Evolutionary conservation across 306 rosid genomes (phyloP).

Genomic region (Hippophae rhamnoides): DNA sequence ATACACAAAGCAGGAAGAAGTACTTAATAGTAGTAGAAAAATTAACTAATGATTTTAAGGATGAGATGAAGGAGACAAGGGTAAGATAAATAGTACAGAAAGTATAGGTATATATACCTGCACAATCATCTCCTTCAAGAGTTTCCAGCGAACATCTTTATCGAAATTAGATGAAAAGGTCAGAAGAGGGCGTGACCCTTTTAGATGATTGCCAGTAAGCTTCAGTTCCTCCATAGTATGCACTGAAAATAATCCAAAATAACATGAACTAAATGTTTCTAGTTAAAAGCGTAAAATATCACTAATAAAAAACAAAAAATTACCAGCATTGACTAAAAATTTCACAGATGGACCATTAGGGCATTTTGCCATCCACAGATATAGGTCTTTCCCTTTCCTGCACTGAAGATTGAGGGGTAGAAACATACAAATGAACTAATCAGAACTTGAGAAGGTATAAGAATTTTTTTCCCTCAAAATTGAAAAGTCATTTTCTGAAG

Average conservation of each 20-base stretch:
- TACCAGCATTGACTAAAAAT: slow-evolving; percentile 93
- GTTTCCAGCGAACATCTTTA: slow-evolving; percentile 76
- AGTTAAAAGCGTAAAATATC: neutral
- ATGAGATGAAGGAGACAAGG: slow-evolving; percentile 6
- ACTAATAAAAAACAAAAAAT: slow-evolving; percentile 14
- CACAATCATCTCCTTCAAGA: slow-evolving; percentile 77
- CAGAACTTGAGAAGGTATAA: neutral
- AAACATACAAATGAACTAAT: slow-evolving; percentile 2
- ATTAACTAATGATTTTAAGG: neutral
- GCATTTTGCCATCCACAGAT: slow-evolving; percentile 86
- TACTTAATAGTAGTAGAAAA: neutral
- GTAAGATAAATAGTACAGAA: neutral
- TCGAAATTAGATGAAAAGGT: slow-evolving; percentile 86
- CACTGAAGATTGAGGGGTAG: slow-evolving; percentile 49
- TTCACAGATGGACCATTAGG: slow-evolving; percentile 93
- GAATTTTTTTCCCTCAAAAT: too few species aligned
- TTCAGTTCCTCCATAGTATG: slow-evolving; percentile 98
- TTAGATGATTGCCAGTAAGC: slow-evolving; percentile 81
- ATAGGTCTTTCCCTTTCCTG: slow-evolving; percentile 86
- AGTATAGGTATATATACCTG: slow-evolving; percentile 40
- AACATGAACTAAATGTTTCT: slow-evolving; percentile 2
- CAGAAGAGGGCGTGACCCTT: slow-evolving; percentile 81
- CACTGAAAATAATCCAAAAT: slow-evolving; percentile 36
- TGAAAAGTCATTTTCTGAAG: too few species aligned
- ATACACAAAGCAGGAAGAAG: too few species aligned